phyloP scores from a whole-genome alignment of 352 stramenopile genomes.

The Nothophytophthora sp. region DNA sequence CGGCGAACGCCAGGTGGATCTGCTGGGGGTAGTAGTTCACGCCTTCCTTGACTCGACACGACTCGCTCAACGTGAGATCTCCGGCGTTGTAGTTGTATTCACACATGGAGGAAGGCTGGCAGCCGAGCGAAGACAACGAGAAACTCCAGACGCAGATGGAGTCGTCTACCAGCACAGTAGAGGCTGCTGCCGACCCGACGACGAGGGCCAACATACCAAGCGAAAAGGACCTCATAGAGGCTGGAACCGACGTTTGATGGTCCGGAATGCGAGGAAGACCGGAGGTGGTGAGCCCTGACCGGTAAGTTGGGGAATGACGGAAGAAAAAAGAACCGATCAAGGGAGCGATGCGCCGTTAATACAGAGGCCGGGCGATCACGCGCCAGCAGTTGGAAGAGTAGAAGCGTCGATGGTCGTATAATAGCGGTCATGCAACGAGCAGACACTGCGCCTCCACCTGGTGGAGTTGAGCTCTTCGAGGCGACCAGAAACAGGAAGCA shows the following conservation, averaged over 20 bases:
- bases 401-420: too few species aligned
- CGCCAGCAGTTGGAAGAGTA: neutral
- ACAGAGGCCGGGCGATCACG: neutral
- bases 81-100: conserved; percentile 39
- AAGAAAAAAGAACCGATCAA: neutral
- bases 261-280: neutral
- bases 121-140: conserved; percentile 20
- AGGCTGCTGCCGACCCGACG: neutral
- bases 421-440: too few species aligned
- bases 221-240: conserved; percentile 5
- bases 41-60: conserved; percentile 38
- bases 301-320: conserved; percentile 9
- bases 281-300: neutral
- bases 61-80: conserved; percentile 40
- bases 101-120: conserved; percentile 28
- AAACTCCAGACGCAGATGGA: conserved; percentile 28
- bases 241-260: neutral
- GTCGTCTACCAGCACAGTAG: conserved; percentile 34
- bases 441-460: too few species aligned
- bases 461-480: too few species aligned
- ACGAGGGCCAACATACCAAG: neutral
- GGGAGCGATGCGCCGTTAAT: neutral
- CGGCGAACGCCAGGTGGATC: conserved; percentile 55
- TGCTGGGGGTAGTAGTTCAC: conserved; percentile 63
- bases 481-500: too few species aligned